Evolutionary conservation across 169 alveolate genomes (phyloP).

Genomic region (Cyclospora cayetanensis): DNA sequence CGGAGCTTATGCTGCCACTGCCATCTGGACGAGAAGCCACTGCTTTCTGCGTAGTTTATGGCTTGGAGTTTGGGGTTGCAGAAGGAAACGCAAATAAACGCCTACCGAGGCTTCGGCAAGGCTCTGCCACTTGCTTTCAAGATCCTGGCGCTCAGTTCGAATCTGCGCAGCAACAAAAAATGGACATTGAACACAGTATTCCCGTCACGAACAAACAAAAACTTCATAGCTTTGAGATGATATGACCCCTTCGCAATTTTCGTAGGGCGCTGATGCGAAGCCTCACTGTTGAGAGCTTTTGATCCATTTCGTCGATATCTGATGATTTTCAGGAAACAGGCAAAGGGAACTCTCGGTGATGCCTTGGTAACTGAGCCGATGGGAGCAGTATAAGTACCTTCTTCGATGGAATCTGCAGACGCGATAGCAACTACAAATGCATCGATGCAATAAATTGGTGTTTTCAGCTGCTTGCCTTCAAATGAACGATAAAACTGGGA

Average conservation of each 20-base stretch:
- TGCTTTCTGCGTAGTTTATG: not conserved
- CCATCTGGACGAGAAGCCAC: not conserved
- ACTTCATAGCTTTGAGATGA: too few species aligned
- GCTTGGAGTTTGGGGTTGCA: not conserved
- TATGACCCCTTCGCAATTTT: too few species aligned
- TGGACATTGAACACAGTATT: not conserved
- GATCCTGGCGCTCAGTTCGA: not conserved
- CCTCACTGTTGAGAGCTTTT: not conserved
- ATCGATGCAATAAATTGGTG: not conserved
- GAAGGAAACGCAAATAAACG: not conserved
- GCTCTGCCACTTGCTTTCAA: not conserved
- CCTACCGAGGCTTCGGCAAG: not conserved
- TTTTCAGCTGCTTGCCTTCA: not conserved
- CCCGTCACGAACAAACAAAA: not conserved
- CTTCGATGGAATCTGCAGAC: not conserved
- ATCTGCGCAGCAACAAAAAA: not conserved
- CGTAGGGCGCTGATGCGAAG: too few species aligned
- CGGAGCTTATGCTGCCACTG: not conserved
- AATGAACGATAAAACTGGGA: not conserved
- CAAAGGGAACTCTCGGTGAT: not conserved
- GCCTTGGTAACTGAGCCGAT: not conserved
- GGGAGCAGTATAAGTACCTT: not conserved
- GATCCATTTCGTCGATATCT: constrained; percentile 12
- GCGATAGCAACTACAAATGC: not conserved
- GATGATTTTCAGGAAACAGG: not conserved